A percentile compares a stretch with the other conserved stretches of the same genome.
phyloP scores from a whole-genome alignment of 352 stramenopile genomes.

The Pythium diclinum region DNA sequence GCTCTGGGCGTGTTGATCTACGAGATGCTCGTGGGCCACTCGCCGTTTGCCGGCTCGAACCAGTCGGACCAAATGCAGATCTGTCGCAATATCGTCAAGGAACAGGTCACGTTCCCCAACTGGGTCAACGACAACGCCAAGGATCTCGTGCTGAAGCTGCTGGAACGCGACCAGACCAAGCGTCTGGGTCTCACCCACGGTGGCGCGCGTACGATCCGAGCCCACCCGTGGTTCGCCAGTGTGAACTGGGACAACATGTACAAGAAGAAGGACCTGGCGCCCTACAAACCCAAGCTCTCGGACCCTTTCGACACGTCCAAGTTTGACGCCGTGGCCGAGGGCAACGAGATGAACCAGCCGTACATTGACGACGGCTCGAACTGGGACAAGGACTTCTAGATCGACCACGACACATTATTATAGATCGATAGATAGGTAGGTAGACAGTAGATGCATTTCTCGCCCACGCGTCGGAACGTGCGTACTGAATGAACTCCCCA shows the following conservation, averaged over 20 bases:
- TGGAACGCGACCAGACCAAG: constrained; percentile 73
- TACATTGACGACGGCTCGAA: constrained; percentile 63
- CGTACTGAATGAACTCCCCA: not conserved
- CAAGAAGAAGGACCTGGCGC: constrained; percentile 71
- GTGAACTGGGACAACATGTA: constrained; percentile 72
- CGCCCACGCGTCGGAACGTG: constrained; percentile 19
- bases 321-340: constrained; percentile 79
- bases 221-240: constrained; percentile 73
- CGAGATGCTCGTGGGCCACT: constrained; percentile 70
- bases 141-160: constrained; percentile 70
- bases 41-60: constrained; percentile 77
- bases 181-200: constrained; percentile 68
- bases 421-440: not conserved
- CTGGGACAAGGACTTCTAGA: constrained; percentile 87
- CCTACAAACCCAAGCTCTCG: constrained; percentile 72
- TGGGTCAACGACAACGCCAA: constrained; percentile 68
- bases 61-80: constrained; percentile 76
- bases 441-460: not conserved
- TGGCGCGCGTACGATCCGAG: constrained; percentile 72
- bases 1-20: constrained; percentile 76
- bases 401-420: not conserved
- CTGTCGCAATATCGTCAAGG: constrained; percentile 83
- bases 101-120: constrained; percentile 66
- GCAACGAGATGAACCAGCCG: constrained; percentile 38
- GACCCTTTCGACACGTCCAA: constrained; percentile 76